Evolutionary conservation across 176 grass and related monocot genomes (phyloP), one percentile per base, ranked within the genome.

Genomic region (Lolium rigidum): DNA sequence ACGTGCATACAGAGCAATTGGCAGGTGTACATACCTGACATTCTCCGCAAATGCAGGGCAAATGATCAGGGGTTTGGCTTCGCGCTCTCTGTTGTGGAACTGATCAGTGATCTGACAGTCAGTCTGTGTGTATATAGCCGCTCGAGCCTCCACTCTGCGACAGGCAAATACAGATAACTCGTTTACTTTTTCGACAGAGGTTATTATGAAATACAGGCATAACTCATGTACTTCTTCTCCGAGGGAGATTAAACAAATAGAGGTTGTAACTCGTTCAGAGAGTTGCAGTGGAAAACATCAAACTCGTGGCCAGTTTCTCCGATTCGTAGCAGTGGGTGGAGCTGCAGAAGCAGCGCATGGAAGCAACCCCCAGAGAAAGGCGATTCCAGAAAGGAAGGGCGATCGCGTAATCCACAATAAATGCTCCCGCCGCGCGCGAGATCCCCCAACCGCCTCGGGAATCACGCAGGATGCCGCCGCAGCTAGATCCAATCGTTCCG

Each of bases 1-100:
- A 43, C 10, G 62, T 10, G 65, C 24, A 2, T 14, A 21, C 21
- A 62, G 26, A 74, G 41, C 62, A 84, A 76, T n/a, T 50, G 61
- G 12, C 11, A 52, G 17, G n/a, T n/a, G n/a, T n/a, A n/a, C n/a
- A 50, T 95, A 93, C 93, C 93, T 84, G 93, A 89, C 93, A 95
- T 95, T 82, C 70, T 92, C 51, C 62, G 10, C 15, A 80, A 74
- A 92, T 74, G 82, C 74, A 81, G 79, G 70, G 41, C 69, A 85
- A 28, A 87, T 28, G 60, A 84, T 84, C 50, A 75, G 58, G 51
- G 48, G 26, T 1, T 28, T 2, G 67, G 55, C 62, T 35, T 62
- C 61, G 43, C 63, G 24, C 81, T 22, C 26, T 2, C 26, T 28
- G 26, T 28, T 28, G 26, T 28, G 26, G 26, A 28, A 11, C 41